Conservation (phyloP, 257 asterid species). For the Cruciata laevipes region DNA sequence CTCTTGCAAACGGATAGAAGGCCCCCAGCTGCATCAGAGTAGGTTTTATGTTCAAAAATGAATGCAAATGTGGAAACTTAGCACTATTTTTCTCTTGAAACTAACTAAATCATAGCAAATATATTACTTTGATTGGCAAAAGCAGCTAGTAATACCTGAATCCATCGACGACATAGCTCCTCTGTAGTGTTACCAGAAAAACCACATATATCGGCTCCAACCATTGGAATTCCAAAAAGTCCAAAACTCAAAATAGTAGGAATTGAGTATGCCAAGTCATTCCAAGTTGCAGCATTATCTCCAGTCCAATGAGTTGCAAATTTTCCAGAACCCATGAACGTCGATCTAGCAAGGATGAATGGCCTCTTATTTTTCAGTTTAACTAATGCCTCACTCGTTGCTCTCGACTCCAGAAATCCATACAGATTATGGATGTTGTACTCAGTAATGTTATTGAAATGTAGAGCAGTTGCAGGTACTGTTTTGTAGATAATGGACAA, state of each 20-base stretch:
- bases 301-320: conserved; percentile 97
- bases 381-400: conserved; percentile 54
- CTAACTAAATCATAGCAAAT: background rate
- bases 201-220: conserved; percentile 97
- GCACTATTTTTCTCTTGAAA: no score
- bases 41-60: background rate
- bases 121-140: background rate
- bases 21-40: conserved; percentile 41
- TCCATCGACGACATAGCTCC: conserved; percentile 94
- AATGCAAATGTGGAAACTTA: background rate
- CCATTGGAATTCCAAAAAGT: conserved; percentile 86
- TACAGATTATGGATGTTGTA: conserved; percentile 75
- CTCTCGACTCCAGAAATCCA: conserved; percentile 68
- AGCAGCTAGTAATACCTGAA: conserved; percentile 21
- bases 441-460: conserved; percentile 53
- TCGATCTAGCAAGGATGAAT: conserved; percentile 76
- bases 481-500: conserved; percentile 45
- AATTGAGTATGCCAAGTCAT: conserved; percentile 64
- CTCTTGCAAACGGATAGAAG: conserved; percentile 53
- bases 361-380: conserved; percentile 59
- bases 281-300: conserved; percentile 86
- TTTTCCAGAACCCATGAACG: conserved; percentile 84
- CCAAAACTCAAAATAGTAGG: conserved; percentile 71
- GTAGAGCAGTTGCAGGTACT: conserved; percentile 59
- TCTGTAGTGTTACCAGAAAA: conserved; percentile 58